Evolutionary conservation across 169 alveolate genomes (phyloP).

Genomic region (Babesia gibsoni): DNA sequence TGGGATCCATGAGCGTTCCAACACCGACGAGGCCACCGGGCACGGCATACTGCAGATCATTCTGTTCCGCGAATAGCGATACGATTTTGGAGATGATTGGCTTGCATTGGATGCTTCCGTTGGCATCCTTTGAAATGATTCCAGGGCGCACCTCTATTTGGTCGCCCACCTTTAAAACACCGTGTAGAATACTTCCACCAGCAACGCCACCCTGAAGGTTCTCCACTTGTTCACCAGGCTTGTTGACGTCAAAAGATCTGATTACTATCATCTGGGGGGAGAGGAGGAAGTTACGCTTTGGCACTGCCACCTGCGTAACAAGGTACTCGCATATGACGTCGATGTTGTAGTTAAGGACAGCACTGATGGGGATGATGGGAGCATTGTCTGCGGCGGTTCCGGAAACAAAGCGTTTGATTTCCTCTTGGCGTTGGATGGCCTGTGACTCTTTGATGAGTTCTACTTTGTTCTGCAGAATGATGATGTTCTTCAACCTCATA

Average conservation of each 20-base stretch:
- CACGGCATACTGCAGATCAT: conserved; percentile 95
- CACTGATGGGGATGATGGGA: conserved; percentile 95
- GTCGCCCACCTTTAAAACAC: conserved; percentile 95
- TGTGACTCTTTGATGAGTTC: conserved; percentile 95
- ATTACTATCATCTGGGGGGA: conserved; percentile 97
- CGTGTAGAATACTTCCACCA: conserved; percentile 97
- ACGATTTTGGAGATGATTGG: conserved; percentile 87
- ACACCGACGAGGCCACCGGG: conserved; percentile 97
- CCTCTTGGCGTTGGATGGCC: conserved; percentile 93
- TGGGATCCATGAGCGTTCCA: conserved; percentile 97
- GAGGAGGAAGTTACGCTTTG: conserved; percentile 94
- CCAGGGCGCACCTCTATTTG: conserved; percentile 99
- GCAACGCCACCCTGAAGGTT: conserved; percentile 99
- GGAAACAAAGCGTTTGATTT: conserved; percentile 87
- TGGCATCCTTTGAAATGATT: conserved; percentile 84
- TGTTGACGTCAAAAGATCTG: conserved; percentile 98
- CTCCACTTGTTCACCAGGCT: conserved; percentile 97
- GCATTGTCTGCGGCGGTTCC: conserved; percentile 96
- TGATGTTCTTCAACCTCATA: conserved; percentile 95
- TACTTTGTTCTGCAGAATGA: conserved; percentile 96
- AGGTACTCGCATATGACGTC: conserved; percentile 95
- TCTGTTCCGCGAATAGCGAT: conserved; percentile 96
- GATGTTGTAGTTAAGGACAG: conserved; percentile 94
- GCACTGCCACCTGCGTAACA: conserved; percentile 92
- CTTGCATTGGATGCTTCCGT: conserved; percentile 85